Conservation (phyloP, 2,329 filamentous ascomycete genomes). For the Gliomastix tumulicola region DNA sequence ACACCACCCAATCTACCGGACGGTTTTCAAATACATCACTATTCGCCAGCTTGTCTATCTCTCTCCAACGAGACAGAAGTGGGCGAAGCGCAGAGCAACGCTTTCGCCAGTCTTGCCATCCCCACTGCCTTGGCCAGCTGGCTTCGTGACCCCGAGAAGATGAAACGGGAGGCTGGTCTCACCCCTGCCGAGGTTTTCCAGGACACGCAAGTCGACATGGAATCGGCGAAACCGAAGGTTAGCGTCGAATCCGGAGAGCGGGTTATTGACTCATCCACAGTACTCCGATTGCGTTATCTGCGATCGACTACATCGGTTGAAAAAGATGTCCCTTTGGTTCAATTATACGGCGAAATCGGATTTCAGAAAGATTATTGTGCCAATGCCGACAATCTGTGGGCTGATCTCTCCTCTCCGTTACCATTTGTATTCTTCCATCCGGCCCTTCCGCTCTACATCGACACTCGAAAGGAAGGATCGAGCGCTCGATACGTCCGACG, state of each 20-base stretch:
- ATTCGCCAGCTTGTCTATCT: slow-evolving; percentile 68
- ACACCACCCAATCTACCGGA: slow-evolving; percentile 60
- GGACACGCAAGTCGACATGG: slow-evolving; percentile 32
- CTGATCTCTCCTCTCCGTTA: slow-evolving; percentile 54
- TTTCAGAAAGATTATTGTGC: slow-evolving; percentile 67
- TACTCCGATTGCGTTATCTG: slow-evolving; percentile 64
- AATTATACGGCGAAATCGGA: slow-evolving; percentile 74
- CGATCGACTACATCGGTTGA: slow-evolving; percentile 42
- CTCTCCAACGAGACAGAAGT: slow-evolving; percentile 61
- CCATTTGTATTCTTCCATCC: slow-evolving; percentile 87
- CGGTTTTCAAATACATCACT: slow-evolving; percentile 59
- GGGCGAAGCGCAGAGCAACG: slow-evolving; percentile 61
- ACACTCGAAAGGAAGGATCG: slow-evolving; percentile 82
- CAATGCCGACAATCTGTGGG: slow-evolving; percentile 60
- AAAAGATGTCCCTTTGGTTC: slow-evolving; percentile 51
- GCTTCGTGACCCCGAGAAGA: slow-evolving; percentile 65
- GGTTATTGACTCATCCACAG: slow-evolving; percentile 18
- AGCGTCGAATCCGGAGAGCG: slow-evolving; percentile 32
- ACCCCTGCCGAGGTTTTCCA: slow-evolving; percentile 64
- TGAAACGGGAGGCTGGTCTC: slow-evolving; percentile 62
- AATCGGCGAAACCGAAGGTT: slow-evolving; percentile 33
- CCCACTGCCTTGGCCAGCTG: slow-evolving; percentile 70
- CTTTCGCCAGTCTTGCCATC: slow-evolving; percentile 68
- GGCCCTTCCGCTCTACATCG: slow-evolving; percentile 83
- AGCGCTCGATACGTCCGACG: slow-evolving; percentile 81